Percentiles rank a stretch among this genome's conserved stretches.
phyloP scores from a whole-genome alignment of 192 early-diverging fungal genomes.

The Helicostylum pulchrum region DNA sequence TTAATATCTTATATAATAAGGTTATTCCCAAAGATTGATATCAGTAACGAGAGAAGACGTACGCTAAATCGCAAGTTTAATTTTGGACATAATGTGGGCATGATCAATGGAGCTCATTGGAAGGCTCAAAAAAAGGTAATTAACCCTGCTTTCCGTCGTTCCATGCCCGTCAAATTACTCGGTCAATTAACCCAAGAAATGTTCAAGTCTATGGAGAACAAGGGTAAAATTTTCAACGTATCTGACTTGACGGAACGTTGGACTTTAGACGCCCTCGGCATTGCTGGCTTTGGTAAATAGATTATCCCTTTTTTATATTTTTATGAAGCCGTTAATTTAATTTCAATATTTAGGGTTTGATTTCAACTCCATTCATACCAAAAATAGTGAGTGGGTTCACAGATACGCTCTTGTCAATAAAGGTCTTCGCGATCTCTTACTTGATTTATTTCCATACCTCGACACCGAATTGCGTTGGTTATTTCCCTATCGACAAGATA shows the following conservation, averaged over 20 bases:
- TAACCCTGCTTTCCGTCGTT: constrained; percentile 30
- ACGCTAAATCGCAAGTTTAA: background rate
- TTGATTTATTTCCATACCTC: constrained; percentile 51
- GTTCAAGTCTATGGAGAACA: background rate
- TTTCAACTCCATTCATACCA: constrained; percentile 48
- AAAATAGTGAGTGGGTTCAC: constrained; percentile 38
- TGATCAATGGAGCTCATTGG: constrained; percentile 9
- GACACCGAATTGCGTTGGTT: constrained; percentile 25
- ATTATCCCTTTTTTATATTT: too few species aligned
- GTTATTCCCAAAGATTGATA: constrained; percentile 1
- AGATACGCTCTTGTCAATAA: constrained; percentile 46
- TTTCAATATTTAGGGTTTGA: constrained; percentile 41
- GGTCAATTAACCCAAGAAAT: constrained; percentile 11
- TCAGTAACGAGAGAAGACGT: too few species aligned
- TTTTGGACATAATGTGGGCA: background rate
- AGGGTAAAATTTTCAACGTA: constrained; percentile 3
- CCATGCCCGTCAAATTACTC: constrained; percentile 25
- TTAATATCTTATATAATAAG: background rate
- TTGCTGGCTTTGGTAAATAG: constrained; percentile 37
- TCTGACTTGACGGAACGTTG: constrained; percentile 16
- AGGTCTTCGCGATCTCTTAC: constrained; percentile 44
- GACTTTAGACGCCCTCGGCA: constrained; percentile 32
- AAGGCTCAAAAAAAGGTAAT: background rate
- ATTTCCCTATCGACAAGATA: constrained; percentile 2
- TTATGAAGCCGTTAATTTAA: too few species aligned